A percentile compares a stretch with the other conserved stretches of the same genome.
Evolutionary conservation across 768 basidiomycete genomes (phyloP).

Genomic region (Amanita inopinata): DNA sequence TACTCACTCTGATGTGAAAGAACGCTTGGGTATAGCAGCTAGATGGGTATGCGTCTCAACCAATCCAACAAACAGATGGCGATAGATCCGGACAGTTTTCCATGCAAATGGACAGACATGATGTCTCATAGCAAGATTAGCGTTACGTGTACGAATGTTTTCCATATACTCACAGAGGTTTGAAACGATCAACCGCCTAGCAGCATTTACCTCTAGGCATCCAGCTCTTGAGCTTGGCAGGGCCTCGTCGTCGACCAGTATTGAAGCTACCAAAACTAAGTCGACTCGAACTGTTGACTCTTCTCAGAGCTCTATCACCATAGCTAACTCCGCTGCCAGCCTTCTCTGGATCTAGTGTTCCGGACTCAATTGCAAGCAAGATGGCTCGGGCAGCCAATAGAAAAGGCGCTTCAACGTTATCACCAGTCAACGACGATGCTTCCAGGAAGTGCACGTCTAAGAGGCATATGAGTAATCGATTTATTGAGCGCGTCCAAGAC

Average conservation of each 20-base stretch:
- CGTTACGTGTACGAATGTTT: no score
- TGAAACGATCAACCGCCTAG: conserved; percentile 22
- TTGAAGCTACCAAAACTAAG: conserved; percentile 80
- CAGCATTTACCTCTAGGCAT: conserved; percentile 62
- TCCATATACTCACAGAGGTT: no score
- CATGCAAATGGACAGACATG: no score
- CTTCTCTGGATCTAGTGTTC: conserved; percentile 85
- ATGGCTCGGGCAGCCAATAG: conserved; percentile 80
- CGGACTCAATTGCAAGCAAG: conserved; percentile 84
- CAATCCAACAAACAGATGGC: conserved; percentile 8
- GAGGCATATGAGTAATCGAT: conserved; percentile 9
- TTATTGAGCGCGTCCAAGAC: background rate
- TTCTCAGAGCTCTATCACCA: conserved; percentile 84
- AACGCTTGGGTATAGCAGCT: conserved; percentile 25
- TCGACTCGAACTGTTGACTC: conserved; percentile 87
- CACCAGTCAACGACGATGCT: conserved; percentile 83
- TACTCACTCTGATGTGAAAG: background rate
- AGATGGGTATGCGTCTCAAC: conserved; percentile 25
- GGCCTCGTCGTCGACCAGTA: conserved; percentile 48
- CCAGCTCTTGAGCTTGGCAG: conserved; percentile 56
- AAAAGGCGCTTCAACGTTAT: conserved; percentile 94
- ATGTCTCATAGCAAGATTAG: no score
- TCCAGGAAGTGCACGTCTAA: conserved; percentile 90
- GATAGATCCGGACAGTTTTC: background rate
- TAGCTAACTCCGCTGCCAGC: conserved; percentile 94